A percentile compares a stretch with the other conserved stretches of the same genome.
Conservation (phyloP, 1,284 basidiomycete species). For the Ceraceosorus guamensis region DNA sequence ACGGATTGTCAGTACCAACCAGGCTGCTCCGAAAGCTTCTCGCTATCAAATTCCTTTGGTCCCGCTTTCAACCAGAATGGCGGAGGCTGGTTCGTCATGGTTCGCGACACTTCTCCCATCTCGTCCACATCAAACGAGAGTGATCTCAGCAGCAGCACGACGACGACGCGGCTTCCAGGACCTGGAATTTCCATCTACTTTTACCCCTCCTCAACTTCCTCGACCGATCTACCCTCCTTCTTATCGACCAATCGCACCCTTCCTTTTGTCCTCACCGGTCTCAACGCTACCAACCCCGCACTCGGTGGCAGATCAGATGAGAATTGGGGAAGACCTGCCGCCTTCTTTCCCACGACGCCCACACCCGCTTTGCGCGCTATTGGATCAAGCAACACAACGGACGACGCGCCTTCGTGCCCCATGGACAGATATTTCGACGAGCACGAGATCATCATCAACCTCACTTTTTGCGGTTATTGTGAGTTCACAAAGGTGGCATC, state of each 20-base stretch:
- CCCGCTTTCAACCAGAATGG: conserved; percentile 26
- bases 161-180: conserved; percentile 18
- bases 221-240: conserved; percentile 16
- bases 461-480: conserved; percentile 42
- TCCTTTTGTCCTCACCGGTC: conserved; percentile 6
- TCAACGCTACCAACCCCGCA: background rate
- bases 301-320: conserved; percentile 2
- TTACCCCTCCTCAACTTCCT: conserved; percentile 23
- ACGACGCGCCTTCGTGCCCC: conserved; percentile 7
- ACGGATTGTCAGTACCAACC: conserved; percentile 32
- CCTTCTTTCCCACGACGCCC: conserved; percentile 19
- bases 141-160: too few relatives aligned
- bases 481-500: too few relatives aligned
- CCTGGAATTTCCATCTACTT: conserved; percentile 39
- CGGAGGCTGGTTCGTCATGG: conserved; percentile 42
- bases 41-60: conserved; percentile 18
- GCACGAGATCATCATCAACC: conserved; percentile 34
- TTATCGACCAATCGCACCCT: conserved; percentile 6
- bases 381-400: too few relatives aligned
- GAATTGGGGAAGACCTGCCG: conserved; percentile 32
- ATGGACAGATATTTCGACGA: conserved; percentile 23
- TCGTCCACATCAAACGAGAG: too few relatives aligned
- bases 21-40: conserved; percentile 27
- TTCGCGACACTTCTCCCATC: conserved; percentile 20
- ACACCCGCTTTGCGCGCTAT: too few relatives aligned